These are phyloP conservation scores for Cladobotryum protrusum DNA, from an alignment of 2,329 filamentous ascomycete genomes.

Conservation along the genomic window DNA sequence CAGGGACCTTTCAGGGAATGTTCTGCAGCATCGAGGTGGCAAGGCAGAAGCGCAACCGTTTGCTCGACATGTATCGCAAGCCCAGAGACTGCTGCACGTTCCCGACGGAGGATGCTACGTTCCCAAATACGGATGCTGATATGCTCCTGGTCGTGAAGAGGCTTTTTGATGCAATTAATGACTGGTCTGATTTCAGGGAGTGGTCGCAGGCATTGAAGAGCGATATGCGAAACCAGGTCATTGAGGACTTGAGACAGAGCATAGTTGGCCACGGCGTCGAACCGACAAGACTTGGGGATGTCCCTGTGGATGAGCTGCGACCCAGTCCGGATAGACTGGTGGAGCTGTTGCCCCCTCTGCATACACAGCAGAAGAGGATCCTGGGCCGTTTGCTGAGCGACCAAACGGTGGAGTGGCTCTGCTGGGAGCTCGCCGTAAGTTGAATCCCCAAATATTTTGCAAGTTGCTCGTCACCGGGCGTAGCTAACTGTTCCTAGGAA, in stretches of 20 bases:
- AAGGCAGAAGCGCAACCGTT: conserved; percentile 2
- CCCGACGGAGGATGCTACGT: conserved; percentile 13
- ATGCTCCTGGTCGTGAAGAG: conserved; percentile 11
- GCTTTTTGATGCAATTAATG: conserved; percentile 19
- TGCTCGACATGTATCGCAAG: conserved; percentile 14
- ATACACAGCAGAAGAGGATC: conserved; percentile 17
- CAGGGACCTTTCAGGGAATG: conserved; percentile 3
- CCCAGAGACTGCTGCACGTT: conserved; percentile 13
- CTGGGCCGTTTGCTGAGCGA: conserved; percentile 17
- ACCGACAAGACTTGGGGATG: background rate
- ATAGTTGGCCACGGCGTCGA: background rate
- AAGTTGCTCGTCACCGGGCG: too few relatives aligned
- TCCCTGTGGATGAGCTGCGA: conserved; percentile 10
- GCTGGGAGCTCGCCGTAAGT: conserved; percentile 21
- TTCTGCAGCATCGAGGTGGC: conserved; percentile 9
- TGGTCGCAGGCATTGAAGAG: conserved; percentile 16
- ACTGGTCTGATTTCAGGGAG: conserved; percentile 19
- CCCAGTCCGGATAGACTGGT: conserved; percentile 11
- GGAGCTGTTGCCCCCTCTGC: conserved; percentile 10
- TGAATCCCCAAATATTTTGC: background rate
- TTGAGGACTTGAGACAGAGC: conserved; percentile 3
- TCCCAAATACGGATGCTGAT: conserved; percentile 11
- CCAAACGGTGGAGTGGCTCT: conserved; percentile 18
- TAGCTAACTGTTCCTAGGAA: conserved; percentile 12
- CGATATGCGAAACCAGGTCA: conserved; percentile 9